Percentiles rank a stretch among this genome's conserved stretches.
These are phyloP conservation scores for Macaranga tanarius DNA, from an alignment of 441 rosid species.

Conservation along the genomic window DNA sequence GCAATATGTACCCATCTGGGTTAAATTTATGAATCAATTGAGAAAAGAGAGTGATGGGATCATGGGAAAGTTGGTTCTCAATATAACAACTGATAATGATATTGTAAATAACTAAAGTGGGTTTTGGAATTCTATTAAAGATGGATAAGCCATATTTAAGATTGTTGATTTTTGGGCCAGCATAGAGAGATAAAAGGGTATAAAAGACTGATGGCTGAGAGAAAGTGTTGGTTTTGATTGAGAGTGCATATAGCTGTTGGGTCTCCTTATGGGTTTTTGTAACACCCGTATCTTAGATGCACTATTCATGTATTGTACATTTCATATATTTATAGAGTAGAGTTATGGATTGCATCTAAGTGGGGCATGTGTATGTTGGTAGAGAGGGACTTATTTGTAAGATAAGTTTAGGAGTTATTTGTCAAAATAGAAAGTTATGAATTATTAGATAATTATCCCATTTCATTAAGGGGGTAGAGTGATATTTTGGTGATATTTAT, in stretches of 20 bases:
- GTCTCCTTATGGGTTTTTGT: constrained; percentile 37
- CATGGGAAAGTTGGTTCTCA: constrained; percentile 44
- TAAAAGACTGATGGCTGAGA: constrained; percentile 36
- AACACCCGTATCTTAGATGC: too few relatives aligned
- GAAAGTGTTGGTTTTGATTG: constrained; percentile 44
- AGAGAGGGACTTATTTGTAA: too few relatives aligned
- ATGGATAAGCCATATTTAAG: constrained; percentile 43
- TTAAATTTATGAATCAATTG: constrained; percentile 33
- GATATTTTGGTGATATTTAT: too few relatives aligned
- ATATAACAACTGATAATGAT: constrained; percentile 46
- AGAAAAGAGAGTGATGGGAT: constrained; percentile 40
- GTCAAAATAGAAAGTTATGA: too few relatives aligned
- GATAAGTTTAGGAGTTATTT: too few relatives aligned
- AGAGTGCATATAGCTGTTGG: constrained; percentile 43
- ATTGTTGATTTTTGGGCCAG: constrained; percentile 35
- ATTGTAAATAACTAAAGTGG: constrained; percentile 45
- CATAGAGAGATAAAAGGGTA: constrained; percentile 47
- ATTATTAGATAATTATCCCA: too few relatives aligned
- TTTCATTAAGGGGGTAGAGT: too few relatives aligned
- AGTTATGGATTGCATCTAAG: too few relatives aligned
- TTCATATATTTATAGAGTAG: too few relatives aligned
- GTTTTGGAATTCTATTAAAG: constrained; percentile 34
- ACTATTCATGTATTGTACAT: too few relatives aligned
- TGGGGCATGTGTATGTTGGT: too few relatives aligned
- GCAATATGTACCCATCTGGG: constrained; percentile 55